Percentiles rank a stretch among this genome's conserved stretches.
These are phyloP conservation scores for Trichoderma breve DNA, from an alignment of 2,329 filamentous ascomycete species.

Conservation along the genomic window DNA sequence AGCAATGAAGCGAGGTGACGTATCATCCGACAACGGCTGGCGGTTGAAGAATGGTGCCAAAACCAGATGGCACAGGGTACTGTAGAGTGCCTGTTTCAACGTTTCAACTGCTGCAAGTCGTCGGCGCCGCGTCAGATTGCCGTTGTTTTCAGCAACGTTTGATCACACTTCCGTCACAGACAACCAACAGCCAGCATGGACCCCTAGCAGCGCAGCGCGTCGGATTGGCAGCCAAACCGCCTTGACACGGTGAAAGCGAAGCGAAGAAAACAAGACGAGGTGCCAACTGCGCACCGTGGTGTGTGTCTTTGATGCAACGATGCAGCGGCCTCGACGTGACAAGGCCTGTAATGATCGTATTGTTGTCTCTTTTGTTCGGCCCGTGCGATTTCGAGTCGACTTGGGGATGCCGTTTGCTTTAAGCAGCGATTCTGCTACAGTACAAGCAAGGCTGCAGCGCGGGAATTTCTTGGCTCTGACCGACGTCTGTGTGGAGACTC, in stretches of 20 bases:
- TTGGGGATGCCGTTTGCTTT: slow-evolving; percentile 14
- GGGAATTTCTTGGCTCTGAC: slow-evolving; percentile 5
- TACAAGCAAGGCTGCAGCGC: not conserved
- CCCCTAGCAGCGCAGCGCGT: not conserved
- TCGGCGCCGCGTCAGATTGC: not conserved
- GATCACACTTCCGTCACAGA: not conserved
- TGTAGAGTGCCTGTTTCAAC: not conserved
- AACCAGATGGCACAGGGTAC: not conserved
- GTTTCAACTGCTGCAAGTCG: slow-evolving; percentile 1
- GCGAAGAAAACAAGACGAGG: not conserved
- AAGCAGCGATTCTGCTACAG: not conserved
- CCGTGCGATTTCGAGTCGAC: not conserved
- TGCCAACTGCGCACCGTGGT: not conserved
- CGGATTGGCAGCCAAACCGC: not conserved
- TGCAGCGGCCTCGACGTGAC: not conserved
- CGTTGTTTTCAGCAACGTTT: slow-evolving; percentile 3
- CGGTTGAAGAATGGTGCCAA: not conserved
- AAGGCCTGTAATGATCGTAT: not conserved
- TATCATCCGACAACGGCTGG: not conserved
- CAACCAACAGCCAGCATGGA: not conserved
- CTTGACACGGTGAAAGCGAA: not conserved
- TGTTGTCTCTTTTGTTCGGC: not conserved
- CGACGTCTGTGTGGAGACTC: slow-evolving; percentile 2
- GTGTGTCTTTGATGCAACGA: not conserved
- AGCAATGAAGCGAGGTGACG: slow-evolving; percentile 3